Conservation (phyloP, 1,139 yeast species). For the Hanseniaspora uvarum region DNA sequence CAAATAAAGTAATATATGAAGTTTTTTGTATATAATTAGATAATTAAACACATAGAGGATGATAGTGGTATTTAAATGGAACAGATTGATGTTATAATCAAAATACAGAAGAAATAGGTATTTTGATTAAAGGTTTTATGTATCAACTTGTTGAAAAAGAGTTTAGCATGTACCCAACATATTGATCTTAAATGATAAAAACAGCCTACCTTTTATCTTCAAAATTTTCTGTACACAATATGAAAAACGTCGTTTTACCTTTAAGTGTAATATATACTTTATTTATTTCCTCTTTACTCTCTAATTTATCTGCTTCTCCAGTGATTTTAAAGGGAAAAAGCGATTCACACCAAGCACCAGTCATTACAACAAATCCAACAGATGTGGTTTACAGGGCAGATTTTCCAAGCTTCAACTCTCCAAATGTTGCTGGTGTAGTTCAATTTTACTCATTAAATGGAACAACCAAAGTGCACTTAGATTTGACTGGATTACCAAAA, state of each 20-base stretch:
- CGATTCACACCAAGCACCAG: background rate
- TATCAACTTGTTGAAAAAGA: too few species aligned
- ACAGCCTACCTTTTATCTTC: background rate
- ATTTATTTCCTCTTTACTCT: background rate
- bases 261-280: background rate
- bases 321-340: background rate
- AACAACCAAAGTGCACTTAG: conserved; percentile 48
- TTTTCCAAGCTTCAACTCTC: conserved; percentile 7
- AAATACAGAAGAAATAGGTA: too few species aligned
- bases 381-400: conserved; percentile 12
- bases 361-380: conserved; percentile 3
- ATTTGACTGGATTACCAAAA: conserved; percentile 47
- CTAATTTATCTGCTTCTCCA: background rate
- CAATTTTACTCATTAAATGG: conserved; percentile 26
- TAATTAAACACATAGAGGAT: too few species aligned
- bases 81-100: too few species aligned
- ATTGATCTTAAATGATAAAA: too few species aligned
- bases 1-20: background rate
- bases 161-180: too few species aligned
- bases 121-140: too few species aligned
- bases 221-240: background rate
- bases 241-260: background rate
- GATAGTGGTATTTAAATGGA: too few species aligned
- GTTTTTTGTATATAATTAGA: background rate
- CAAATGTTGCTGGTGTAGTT: conserved; percentile 8